These are phyloP conservation scores for Ustanciosporium gigantosporum DNA, from an alignment of 1,284 basidiomycete species.

Conservation along the genomic window DNA sequence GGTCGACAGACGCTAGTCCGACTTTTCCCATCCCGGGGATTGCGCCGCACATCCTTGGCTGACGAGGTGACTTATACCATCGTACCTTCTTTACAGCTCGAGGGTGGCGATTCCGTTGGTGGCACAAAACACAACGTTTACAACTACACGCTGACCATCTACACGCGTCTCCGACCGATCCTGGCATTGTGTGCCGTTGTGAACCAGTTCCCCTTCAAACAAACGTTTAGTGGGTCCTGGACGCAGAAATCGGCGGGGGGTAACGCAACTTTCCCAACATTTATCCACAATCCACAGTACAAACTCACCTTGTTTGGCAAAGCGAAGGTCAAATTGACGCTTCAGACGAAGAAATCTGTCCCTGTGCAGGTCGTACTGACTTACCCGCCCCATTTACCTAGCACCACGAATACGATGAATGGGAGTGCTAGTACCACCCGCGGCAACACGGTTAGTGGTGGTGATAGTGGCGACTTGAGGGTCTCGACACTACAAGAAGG, in stretches of 20 bases:
- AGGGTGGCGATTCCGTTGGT: no score
- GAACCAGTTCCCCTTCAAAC: constrained; percentile 27
- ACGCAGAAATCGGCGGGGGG: constrained; percentile 79
- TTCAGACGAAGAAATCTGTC: no score
- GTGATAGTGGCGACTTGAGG: constrained; percentile 63
- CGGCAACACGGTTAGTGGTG: neutral
- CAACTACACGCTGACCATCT: constrained; percentile 68
- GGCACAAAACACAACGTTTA: no score
- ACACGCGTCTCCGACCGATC: no score
- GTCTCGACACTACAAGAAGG: constrained; percentile 66
- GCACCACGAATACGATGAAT: no score
- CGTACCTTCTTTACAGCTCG: constrained; percentile 50
- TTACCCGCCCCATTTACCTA: constrained; percentile 9
- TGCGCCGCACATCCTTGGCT: constrained; percentile 4
- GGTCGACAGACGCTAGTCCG: constrained; percentile 74
- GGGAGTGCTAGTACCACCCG: no score
- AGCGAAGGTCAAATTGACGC: no score
- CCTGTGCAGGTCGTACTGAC: constrained; percentile 76
- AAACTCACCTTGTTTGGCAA: constrained; percentile 67
- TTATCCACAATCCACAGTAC: constrained; percentile 90
- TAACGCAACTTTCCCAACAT: constrained; percentile 76
- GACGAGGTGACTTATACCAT: constrained; percentile 36
- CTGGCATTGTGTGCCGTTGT: no score
- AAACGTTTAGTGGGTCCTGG: constrained; percentile 62
- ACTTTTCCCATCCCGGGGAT: no score